Conservation (phyloP, 1,139 yeast species). For the Suhomyces kunorum region DNA sequence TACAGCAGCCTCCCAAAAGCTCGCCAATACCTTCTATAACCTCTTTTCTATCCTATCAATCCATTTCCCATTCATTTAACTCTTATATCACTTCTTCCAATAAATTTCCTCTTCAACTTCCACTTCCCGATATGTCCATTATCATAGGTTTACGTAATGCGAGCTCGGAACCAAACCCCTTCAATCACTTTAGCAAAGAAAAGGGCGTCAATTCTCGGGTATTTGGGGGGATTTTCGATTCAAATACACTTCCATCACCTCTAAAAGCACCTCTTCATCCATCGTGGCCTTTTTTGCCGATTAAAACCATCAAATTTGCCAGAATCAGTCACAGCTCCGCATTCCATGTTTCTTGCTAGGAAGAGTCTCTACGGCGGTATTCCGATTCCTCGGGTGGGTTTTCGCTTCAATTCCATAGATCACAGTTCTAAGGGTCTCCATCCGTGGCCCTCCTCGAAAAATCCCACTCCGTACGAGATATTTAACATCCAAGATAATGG, state of each 20-base stretch:
- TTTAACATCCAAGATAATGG: constrained; percentile 45
- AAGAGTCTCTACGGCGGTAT: neutral
- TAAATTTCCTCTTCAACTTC: too few relatives aligned
- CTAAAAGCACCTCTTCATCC: neutral
- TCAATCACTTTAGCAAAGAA: too few relatives aligned
- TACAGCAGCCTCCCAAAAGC: too few relatives aligned
- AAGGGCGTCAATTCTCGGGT: too few relatives aligned
- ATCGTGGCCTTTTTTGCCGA: neutral
- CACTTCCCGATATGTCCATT: neutral
- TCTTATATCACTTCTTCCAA: too few relatives aligned
- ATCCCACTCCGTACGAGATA: constrained; percentile 77
- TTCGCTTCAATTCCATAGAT: constrained; percentile 22
- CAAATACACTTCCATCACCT: neutral
- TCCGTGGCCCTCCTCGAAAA: constrained; percentile 59
- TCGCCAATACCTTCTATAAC: too few relatives aligned
- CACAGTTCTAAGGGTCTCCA: constrained; percentile 24
- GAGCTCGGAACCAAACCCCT: neutral
- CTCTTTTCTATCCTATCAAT: too few relatives aligned
- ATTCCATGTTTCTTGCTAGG: neutral
- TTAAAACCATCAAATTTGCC: neutral
- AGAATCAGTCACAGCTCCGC: neutral
- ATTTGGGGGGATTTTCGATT: neutral
- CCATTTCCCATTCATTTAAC: too few relatives aligned
- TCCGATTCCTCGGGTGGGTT: neutral
- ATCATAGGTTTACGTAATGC: neutral